Conservation (phyloP, 805 yeast genomes). For the Kuraishia capsulata region DNA sequence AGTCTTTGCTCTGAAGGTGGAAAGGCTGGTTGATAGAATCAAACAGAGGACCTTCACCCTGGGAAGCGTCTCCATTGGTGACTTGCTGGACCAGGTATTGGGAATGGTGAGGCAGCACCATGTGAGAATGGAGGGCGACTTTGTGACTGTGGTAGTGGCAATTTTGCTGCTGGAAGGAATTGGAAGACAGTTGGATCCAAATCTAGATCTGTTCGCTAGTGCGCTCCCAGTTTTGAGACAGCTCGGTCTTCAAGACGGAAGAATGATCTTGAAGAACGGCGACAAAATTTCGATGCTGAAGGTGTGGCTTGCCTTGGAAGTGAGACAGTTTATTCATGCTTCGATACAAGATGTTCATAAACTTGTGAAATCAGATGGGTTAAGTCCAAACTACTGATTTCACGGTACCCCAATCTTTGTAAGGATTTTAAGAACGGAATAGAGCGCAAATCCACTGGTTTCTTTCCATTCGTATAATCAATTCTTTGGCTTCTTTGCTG, state of each 20-base stretch:
- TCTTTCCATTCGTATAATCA: too few species aligned
- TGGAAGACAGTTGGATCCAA: constrained; percentile 90
- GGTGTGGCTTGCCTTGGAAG: constrained; percentile 87
- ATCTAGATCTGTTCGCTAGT: constrained; percentile 86
- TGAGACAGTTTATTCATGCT: constrained; percentile 76
- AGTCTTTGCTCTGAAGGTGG: constrained; percentile 80
- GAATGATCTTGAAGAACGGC: constrained; percentile 42
- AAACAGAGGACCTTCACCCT: constrained; percentile 84
- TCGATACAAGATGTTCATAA: constrained; percentile 66
- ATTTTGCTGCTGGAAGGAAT: constrained; percentile 88
- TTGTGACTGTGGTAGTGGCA: constrained; percentile 91
- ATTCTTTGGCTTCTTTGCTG: background rate
- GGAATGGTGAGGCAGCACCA: constrained; percentile 91
- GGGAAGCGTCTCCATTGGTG: constrained; percentile 90
- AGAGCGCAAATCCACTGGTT: too few species aligned
- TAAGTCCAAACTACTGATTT: constrained; percentile 61
- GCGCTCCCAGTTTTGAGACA: constrained; percentile 80
- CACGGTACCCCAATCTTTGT: too few species aligned
- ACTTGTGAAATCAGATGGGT: constrained; percentile 53
- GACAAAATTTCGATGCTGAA: constrained; percentile 74
- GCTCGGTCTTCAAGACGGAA: constrained; percentile 64
- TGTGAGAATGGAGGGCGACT: constrained; percentile 96
- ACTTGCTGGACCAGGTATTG: constrained; percentile 75
- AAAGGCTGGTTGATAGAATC: constrained; percentile 69
- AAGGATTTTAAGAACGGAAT: too few species aligned